phyloP scores from a whole-genome alignment of 2,329 filamentous ascomycete species.

The Fusarium devonianum region DNA sequence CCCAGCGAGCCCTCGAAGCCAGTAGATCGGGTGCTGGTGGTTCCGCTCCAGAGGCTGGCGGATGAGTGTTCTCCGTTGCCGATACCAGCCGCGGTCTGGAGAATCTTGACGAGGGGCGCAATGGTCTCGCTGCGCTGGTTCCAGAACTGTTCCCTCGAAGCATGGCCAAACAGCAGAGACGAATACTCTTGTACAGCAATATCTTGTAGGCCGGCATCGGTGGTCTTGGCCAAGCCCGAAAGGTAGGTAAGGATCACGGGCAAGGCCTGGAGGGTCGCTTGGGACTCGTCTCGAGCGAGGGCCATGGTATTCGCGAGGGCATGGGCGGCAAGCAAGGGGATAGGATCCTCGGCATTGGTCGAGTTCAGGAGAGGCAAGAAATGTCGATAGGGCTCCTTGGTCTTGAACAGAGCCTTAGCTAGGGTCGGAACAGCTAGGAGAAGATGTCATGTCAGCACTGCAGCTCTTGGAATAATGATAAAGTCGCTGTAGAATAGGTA shows the following conservation, averaged over 20 bases:
- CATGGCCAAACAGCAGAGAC: constrained; percentile 76
- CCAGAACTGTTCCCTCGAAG: constrained; percentile 87
- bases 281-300: constrained; percentile 67
- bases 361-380: constrained; percentile 87
- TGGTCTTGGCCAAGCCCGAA: constrained; percentile 80
- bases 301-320: constrained; percentile 83
- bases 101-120: constrained; percentile 80
- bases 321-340: constrained; percentile 88
- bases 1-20: constrained; percentile 71
- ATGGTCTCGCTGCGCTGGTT: constrained; percentile 86
- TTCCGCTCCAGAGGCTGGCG: constrained; percentile 68
- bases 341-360: constrained; percentile 76
- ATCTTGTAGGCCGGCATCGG: constrained; percentile 90
- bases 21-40: constrained; percentile 60
- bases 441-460: constrained; percentile 30
- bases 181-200: constrained; percentile 95
- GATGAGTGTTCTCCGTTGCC: constrained; percentile 69
- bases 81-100: constrained; percentile 78
- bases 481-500: constrained; percentile 15
- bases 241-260: constrained; percentile 87
- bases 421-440: constrained; percentile 79
- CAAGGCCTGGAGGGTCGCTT: constrained; percentile 77
- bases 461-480: constrained; percentile 2
- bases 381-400: constrained; percentile 80
- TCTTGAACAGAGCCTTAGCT: constrained; percentile 76